Evolutionary conservation across 192 early-diverging fungal species (phyloP).

Genomic region (Pilaira anomala): DNA sequence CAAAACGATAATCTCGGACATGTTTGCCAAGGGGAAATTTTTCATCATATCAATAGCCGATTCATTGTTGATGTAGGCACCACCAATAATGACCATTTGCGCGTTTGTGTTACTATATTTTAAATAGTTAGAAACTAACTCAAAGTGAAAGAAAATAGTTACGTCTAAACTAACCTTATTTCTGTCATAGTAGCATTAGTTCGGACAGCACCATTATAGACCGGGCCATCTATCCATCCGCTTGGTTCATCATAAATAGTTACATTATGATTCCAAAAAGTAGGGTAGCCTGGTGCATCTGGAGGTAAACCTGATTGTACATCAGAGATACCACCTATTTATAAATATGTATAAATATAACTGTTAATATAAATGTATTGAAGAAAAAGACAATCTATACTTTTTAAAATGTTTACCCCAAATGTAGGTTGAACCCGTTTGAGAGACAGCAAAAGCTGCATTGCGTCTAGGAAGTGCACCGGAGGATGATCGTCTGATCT

Average conservation of each 20-base stretch:
- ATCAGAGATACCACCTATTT: conserved; percentile 5
- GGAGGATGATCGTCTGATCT: background rate
- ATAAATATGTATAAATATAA: background rate
- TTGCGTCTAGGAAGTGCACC: conserved; percentile 10
- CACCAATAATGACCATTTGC: conserved; percentile 10
- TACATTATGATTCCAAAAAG: conserved; percentile 4
- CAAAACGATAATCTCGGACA: conserved; percentile 14
- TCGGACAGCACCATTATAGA: background rate
- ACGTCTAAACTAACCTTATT: background rate
- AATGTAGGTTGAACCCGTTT: background rate
- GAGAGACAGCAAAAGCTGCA: background rate
- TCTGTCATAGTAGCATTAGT: conserved; percentile 17
- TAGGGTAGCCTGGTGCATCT: background rate
- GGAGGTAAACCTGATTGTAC: conserved; percentile 2
- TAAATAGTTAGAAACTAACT: background rate
- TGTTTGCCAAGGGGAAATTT: conserved; percentile 12
- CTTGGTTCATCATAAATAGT: background rate
- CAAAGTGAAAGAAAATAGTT: too few species aligned
- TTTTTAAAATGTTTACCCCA: conserved; percentile 18
- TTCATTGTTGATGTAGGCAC: background rate
- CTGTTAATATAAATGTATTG: too few species aligned
- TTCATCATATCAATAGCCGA: background rate
- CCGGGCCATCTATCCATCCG: conserved; percentile 1
- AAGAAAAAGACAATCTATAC: too few species aligned
- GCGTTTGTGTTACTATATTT: conserved; percentile 2